Evolutionary conservation across 108 stramenopile species (phyloP), one percentile per base, ranked within the genome.

Genomic region (Mediolabrus comicus): DNA sequence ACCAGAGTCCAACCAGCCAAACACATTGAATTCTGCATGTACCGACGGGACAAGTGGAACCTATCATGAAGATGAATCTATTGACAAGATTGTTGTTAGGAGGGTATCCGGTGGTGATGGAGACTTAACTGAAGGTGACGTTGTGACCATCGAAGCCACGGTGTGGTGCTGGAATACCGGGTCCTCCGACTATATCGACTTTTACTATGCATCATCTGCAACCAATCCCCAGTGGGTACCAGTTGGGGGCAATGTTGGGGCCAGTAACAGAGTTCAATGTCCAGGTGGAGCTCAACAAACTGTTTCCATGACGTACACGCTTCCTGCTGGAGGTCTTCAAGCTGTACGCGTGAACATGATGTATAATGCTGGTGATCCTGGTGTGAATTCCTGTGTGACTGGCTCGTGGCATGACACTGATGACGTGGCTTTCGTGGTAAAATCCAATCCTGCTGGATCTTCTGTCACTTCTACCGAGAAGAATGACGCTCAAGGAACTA

Each of bases 21-120:
- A 74, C 57, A 67, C 72, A 16, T 30, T 74, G 24, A 66, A 74
- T 39, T 4, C 46, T 22, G 63, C 43, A 5, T 74, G 72, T 17
- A n/a, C 0, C 32, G 72, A 74, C 36, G 72, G 72, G 22, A 35
- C 38, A 33, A 14, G 19, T 51, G 63, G 69, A 34, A 17, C 33
- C 3, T 60, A 78, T 43, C 26, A 51, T 16, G 31, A 8, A 7
- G 59, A 78, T 31, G 71, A 78, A 16, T 65, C 77, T 17, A 27
- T 74, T 16, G 72, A 74, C 14, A 38, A 39, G n/a, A 59, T 74
- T 26, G 32, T 60, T 14, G 65, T 74, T n/a, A 59, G n/a, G 26
- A 19, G 22, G 4, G 22, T 8, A 24, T 17, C 17, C 9, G 46
- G 46, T 22, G 46, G 38, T 27, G 32, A 28, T 28, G 32, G 17